Evolutionary conservation across 2,329 filamentous ascomycete species (phyloP), one percentile per base, ranked within the genome.

Genomic region (Diaporthe helianthi): DNA sequence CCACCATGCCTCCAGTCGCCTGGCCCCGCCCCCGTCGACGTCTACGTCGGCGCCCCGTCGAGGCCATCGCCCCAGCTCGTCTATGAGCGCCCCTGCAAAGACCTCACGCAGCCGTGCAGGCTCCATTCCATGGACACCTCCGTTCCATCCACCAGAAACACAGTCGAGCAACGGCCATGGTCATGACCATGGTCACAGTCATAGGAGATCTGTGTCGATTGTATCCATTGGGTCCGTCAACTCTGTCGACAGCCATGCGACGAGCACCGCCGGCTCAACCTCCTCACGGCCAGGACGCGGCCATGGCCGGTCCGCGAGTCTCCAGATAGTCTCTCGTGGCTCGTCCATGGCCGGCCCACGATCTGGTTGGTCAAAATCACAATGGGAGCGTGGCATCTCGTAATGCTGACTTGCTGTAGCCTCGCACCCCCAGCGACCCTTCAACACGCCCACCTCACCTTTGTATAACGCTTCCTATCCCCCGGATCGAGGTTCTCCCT

Each of bases 121-220:
- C 10, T 83, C 85, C 6, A 78, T 84, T 33, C 84, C 84, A 73
- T 86, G 85, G 84, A 72, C 73, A 2, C 53, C 68, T 31, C 72
- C 70, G 4, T 71, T 69, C 31, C 69, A 70, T 22, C 46, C 69
- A 52, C 53, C 69, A 68, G 71, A 73, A 54, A 41, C 36, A 63
- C 69, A 61, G 15, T n/a, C 65, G 55, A 69, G 69, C 44, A 73
- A 73, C 73, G 65, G 75, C 74, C 73, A 74, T 71, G 76, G 68
- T 74, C 76, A 73, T 44, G 47, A 72, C 24, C 72, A 77, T 26
- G 83, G 85, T n/a, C 87, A 91, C 75, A 82, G 84, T 65, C 92
- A 94, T 75, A 89, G 91, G 77, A 86, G 92, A 74, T 95, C 93
- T 3, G 85, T 96, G 36, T 96, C 93, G 22, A 95, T 96, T 72